Base-by-base conservation (phyloP, 2,329 filamentous ascomycete genomes). In the Penicillium sp. region DNA sequence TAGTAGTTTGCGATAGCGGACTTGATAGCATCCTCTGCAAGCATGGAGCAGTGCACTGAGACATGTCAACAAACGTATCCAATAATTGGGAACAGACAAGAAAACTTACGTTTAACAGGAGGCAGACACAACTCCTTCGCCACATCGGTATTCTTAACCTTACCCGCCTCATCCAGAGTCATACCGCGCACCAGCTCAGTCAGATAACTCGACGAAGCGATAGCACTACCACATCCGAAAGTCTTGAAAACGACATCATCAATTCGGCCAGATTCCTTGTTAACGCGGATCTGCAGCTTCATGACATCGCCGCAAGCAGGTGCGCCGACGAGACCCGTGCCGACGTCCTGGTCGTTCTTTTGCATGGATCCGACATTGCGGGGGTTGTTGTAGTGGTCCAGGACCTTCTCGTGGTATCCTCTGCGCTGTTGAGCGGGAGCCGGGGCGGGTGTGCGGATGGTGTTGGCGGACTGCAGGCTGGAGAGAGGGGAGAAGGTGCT, bases 221-320 rank as follows among this genome's bases (percentile, higher is more conserved):
- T 99, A 58, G 93, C 93, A 27, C 86, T 90, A 47, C 91, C 91
- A 70, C 91, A 96, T 43, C 91, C 91, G 68, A 96, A 96, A 0
- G 91, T 96, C 84, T 96, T 96, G 82, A 96, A 96, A 75, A 95
- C 93, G 69, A 95, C 91, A 63, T 96, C 92, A 63, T 84, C 85
- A 69, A 96, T 96, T 61, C 84, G 92, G 71, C 93, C 88, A 64
- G 84, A 89, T 62, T 86, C 80, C 57, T 88, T 88, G 74, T 96
- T 90, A 64, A 96, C 91, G 51, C 89, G 86, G 73, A 95, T 95
- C 76, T 95, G 88, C 29, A 95, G 80, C 73, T 93, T 93, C 87
- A 95, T 95, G 53, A 95, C 89, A 71, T 95, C 89, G 72, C 89
- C 89, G 67, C 88, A 92, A 28, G 89, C 89, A 41, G 89, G 89